Conservation (phyloP, 371 early-diverging fungal species). For the Smittium culicis region DNA sequence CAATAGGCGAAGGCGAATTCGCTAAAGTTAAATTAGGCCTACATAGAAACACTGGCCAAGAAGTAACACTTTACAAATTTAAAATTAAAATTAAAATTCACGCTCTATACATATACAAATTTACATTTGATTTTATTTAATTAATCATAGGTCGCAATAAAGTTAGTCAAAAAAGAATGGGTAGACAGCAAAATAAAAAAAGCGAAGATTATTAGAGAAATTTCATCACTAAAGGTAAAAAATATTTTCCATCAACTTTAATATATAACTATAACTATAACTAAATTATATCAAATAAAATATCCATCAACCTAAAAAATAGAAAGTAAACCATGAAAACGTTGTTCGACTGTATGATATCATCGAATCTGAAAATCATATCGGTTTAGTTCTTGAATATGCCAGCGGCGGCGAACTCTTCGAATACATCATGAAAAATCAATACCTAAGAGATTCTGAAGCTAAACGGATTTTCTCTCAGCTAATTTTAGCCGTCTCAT, state of each 20-base stretch:
- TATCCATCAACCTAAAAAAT: too few species aligned
- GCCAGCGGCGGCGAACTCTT: slow-evolving; percentile 93
- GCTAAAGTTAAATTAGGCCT: slow-evolving; percentile 96
- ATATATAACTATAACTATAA: neutral
- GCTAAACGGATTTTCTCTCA: slow-evolving; percentile 89
- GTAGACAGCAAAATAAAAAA: slow-evolving; percentile 60
- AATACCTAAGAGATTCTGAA: slow-evolving; percentile 81
- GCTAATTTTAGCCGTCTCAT: slow-evolving; percentile 74
- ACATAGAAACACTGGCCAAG: slow-evolving; percentile 72
- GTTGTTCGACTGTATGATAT: slow-evolving; percentile 92
- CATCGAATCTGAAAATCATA: slow-evolving; percentile 86
- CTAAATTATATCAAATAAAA: too few species aligned
- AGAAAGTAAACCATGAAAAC: slow-evolving; percentile 75
- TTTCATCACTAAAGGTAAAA: slow-evolving; percentile 61
- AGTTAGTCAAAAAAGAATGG: slow-evolving; percentile 64
- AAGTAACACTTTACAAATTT: slow-evolving; percentile 42
- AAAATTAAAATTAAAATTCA: neutral
- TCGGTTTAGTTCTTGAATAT: slow-evolving; percentile 92
- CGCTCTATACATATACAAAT: neutral
- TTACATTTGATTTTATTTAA: neutral
- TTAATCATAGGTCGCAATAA: slow-evolving; percentile 52
- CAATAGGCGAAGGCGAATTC: slow-evolving; percentile 96
- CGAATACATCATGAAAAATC: slow-evolving; percentile 85
- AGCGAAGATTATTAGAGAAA: slow-evolving; percentile 68
- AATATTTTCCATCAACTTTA: neutral